phyloP scores from a whole-genome alignment of 192 early-diverging fungal genomes.

The Backusella macrospora region DNA sequence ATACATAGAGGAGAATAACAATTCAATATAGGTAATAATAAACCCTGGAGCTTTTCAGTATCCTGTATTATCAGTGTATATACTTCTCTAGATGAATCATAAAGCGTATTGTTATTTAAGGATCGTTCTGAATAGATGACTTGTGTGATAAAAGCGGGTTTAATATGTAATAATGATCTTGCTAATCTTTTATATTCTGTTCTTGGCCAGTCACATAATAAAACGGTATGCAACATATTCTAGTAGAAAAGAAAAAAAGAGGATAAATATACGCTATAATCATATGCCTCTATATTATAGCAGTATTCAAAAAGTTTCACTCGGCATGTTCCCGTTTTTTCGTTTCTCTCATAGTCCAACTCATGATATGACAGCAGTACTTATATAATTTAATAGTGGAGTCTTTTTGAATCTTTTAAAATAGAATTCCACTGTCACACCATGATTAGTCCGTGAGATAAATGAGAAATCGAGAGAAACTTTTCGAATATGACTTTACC shows the following conservation, averaged over 20 bases:
- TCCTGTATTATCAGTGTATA: constrained; percentile 21
- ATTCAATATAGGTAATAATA: constrained; percentile 20
- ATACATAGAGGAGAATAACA: constrained; percentile 29
- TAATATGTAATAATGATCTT: constrained; percentile 21
- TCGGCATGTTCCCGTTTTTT: too few relatives aligned
- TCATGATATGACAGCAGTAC: constrained; percentile 8
- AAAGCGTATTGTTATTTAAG: constrained; percentile 27
- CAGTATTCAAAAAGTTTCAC: too few relatives aligned
- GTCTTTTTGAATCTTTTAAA: too few relatives aligned
- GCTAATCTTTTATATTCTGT: constrained; percentile 17
- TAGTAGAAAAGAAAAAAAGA: constrained; percentile 6
- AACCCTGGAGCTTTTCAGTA: constrained; percentile 16
- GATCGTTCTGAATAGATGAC: constrained; percentile 35
- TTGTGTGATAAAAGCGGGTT: constrained; percentile 30
- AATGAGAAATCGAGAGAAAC: too few relatives aligned
- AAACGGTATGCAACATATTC: not conserved
- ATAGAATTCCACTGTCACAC: too few relatives aligned
- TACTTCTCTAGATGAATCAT: constrained; percentile 32
- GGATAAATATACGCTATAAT: not conserved
- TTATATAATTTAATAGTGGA: not conserved
- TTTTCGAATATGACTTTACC: constrained; percentile 18
- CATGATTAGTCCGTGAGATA: too few relatives aligned
- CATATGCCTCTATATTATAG: too few relatives aligned
- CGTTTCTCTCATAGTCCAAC: not conserved
- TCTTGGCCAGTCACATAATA: constrained; percentile 8